Percentiles rank a stretch among this genome's conserved stretches.
Conservation (phyloP, 345 rosid genomes). For the Gossypium rotundifolium region DNA sequence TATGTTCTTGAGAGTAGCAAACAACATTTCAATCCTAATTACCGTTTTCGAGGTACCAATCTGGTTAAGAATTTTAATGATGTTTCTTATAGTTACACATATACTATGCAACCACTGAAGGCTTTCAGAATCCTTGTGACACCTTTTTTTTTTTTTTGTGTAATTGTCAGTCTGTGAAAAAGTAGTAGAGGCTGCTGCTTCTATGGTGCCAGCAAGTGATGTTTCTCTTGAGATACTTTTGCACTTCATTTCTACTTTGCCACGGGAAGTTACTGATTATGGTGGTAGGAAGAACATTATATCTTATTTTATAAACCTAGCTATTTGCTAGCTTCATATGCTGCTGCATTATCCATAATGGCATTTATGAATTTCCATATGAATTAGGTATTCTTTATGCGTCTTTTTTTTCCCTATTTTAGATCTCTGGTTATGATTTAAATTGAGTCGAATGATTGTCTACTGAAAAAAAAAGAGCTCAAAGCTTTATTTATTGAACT, state of each 20-base stretch:
- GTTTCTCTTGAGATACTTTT: conserved; percentile 68
- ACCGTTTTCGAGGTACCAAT: conserved; percentile 75
- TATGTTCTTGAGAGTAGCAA: conserved; percentile 85
- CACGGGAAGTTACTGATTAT: conserved; percentile 71
- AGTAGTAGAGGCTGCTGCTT: conserved; percentile 59
- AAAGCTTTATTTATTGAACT: not conserved
- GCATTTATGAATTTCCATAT: not conserved
- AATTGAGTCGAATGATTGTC: not conserved
- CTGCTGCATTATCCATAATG: not conserved
- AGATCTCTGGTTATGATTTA: not conserved
- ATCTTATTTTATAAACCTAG: not conserved
- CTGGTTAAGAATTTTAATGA: conserved; percentile 16
- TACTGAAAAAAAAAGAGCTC: not conserved
- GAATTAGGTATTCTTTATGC: not conserved
- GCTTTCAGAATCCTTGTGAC: conserved; percentile 4
- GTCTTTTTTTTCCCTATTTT: not conserved
- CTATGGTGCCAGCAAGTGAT: conserved; percentile 36
- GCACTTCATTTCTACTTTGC: conserved; percentile 69
- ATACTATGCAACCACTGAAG: not conserved
- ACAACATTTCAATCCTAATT: conserved; percentile 86
- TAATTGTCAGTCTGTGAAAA: conserved; percentile 52
- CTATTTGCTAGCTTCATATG: conserved; percentile 7
- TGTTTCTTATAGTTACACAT: conserved; percentile 9
- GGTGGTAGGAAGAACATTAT: conserved; percentile 49
- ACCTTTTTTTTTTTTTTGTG: not conserved